These are phyloP conservation scores for Yamadazyma epiphylla DNA, from an alignment of 1,139 yeast genomes.

Conservation along the genomic window DNA sequence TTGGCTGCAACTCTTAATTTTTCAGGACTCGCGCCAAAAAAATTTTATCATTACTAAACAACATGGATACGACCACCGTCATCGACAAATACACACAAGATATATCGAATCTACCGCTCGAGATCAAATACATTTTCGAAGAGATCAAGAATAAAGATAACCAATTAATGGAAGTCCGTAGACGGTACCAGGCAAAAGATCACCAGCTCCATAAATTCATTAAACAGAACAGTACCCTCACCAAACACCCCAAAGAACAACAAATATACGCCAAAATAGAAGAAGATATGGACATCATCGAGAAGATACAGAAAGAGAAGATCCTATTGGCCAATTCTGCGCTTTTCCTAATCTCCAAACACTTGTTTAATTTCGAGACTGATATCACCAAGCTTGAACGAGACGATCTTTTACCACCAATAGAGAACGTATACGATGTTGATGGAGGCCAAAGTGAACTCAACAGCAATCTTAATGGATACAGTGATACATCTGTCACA, in stretches of 20 bases:
- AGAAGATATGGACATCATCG: constrained; percentile 61
- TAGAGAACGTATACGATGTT: constrained; percentile 26
- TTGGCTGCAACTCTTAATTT: no score
- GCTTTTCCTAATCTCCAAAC: constrained; percentile 69
- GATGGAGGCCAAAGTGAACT: constrained; percentile 13
- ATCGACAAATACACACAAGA: constrained; percentile 48
- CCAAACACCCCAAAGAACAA: constrained; percentile 80
- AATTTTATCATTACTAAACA: background rate
- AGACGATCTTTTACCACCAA: constrained; percentile 73
- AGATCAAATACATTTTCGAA: constrained; percentile 73
- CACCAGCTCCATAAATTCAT: constrained; percentile 77
- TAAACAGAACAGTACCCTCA: constrained; percentile 75
- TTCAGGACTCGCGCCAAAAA: no score
- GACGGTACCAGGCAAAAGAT: constrained; percentile 69
- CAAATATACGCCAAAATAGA: constrained; percentile 63
- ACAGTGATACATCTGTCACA: constrained; percentile 21
- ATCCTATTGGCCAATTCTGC: constrained; percentile 80
- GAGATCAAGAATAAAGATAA: constrained; percentile 74
- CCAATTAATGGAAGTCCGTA: constrained; percentile 62
- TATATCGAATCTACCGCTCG: constrained; percentile 84
- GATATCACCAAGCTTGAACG: constrained; percentile 74
- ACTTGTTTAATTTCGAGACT: constrained; percentile 65
- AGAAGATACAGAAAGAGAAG: constrained; percentile 71
- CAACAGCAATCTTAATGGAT: constrained; percentile 15
- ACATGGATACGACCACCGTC: constrained; percentile 50